Evolutionary conservation across 2,329 filamentous ascomycete species (phyloP), one percentile per base, ranked within the genome.

Genomic region (Spiromastix sp.): DNA sequence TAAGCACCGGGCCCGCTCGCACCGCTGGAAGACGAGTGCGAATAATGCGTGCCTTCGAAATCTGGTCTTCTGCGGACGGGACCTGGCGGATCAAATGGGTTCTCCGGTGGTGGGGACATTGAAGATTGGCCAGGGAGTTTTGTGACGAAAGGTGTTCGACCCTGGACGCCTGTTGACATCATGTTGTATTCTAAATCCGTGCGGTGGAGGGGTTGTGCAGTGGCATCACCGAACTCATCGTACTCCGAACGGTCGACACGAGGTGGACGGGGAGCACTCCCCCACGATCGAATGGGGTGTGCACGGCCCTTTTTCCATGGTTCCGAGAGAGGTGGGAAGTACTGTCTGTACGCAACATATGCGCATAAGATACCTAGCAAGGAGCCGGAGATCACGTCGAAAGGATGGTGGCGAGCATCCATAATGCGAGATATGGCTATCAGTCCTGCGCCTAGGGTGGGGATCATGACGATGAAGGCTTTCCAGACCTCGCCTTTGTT

Each of bases 401-500:
- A 76, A 1, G 72, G 71, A 45, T 77, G 72, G 39, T 77, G 72
- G 11, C 72, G 64, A 15, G 71, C 71, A 45, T 77, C 72, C 72
- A 76, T 76, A 38, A 76, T 76, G 29, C 72, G 67, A 10, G 67
- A 68, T 24, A 70, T 67, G 4, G 72, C 69, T 35, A 77, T 63
- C 27, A 76, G 60, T 8, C 64, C 61, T 12, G 72, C 72, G 15
- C 60, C 70, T 11, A 77, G 59, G 7, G 64, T 60, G 1, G 72
- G 72, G 4, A 70, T 55, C 40, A 73, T 55, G 25, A 74, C 64
- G 15, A 76, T 48, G 37, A 74, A 63, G 2, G 68, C 56, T 47
- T 74, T 74, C 72, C 72, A 77, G 11, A 72, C 70, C 48, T 76
- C 72, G 20, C 72, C 72, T 41, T 69, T 68, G 36, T 71, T 73